Evolutionary conservation across 208 protist genomes (phyloP), one percentile per base, ranked within the genome.

Genomic region (Trypanosoma vivax): DNA sequence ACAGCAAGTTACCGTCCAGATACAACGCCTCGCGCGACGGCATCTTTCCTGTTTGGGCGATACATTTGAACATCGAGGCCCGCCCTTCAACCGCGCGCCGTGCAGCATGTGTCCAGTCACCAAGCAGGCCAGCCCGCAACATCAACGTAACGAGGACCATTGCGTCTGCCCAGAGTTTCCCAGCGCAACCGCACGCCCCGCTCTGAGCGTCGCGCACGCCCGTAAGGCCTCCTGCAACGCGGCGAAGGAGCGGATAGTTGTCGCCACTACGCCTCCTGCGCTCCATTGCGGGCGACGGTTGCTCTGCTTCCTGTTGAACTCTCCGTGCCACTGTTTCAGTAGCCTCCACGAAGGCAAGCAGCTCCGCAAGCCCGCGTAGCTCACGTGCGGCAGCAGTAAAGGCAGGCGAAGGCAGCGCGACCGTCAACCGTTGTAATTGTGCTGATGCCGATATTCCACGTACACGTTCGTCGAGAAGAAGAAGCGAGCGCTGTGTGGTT

Each of bases 301-400:
- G 25, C 11, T 11, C 13, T 1, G 56, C 31, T 52, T 86, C 78
- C 19, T 41, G 5, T 28, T 16, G 43, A 7, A 90, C 47, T 23
- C 64, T 52, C 3, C 24, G 7, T 24, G 53, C 50, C 60, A 90
- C 76, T 2, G 34, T 65, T 5, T 46, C 37, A 0, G 76, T 38
- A 13, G 76, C 78, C 14, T 79, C 76, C 1, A 81, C 51, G 34
- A 73, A 84, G 10, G 54, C 51, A 5, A 60, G 60, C 38, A 86
- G 61, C 13, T 72, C 43, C 23, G 54, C 39, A 19, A 76, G 63
- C 2, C 25, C 33, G 2, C 70, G 63, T 40, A 76, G 40, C 6
- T 18, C 37, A 13, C 41, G 52, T 33, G 71, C 50, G 0, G 58
- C 52, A 14, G 47, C 35, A 0, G 33, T 43, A 38, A 65, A 67